A percentile compares a stretch with the other conserved stretches of the same genome.
These are phyloP conservation scores for Trichoderma asperelloides DNA, from an alignment of 495 filamentous ascomycete species.

Conservation along the genomic window DNA sequence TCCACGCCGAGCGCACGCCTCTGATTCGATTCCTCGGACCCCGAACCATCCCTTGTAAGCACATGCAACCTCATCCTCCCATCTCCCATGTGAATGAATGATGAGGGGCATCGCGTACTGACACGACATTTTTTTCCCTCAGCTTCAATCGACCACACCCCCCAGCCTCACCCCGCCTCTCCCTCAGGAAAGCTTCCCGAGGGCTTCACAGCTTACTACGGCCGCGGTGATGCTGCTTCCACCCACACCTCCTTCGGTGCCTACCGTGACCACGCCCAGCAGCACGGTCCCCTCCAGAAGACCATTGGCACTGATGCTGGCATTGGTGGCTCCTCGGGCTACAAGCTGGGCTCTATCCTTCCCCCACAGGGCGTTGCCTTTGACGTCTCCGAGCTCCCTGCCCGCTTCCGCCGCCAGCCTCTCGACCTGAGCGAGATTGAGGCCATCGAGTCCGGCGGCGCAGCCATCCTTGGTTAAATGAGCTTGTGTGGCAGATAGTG, in stretches of 20 bases:
- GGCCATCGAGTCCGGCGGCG: slow-evolving; percentile 86
- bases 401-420: slow-evolving; percentile 65
- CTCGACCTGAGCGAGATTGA: slow-evolving; percentile 82
- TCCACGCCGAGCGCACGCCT: slow-evolving; percentile 57
- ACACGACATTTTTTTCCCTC: slow-evolving; percentile 11
- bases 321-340: slow-evolving; percentile 58
- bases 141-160: slow-evolving; percentile 77
- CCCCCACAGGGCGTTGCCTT: slow-evolving; percentile 70
- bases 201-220: slow-evolving; percentile 47
- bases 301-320: slow-evolving; percentile 39
- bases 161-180: slow-evolving; percentile 54
- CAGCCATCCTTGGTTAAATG: slow-evolving; percentile 28
- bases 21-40: slow-evolving; percentile 91
- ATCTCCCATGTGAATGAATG: slow-evolving; percentile 8
- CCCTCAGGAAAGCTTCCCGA: slow-evolving; percentile 43
- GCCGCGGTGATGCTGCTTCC: slow-evolving; percentile 37
- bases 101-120: slow-evolving; percentile 6
- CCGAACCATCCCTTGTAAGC: slow-evolving; percentile 70
- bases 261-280: slow-evolving; percentile 87
- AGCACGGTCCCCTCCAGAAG: slow-evolving; percentile 78
- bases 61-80: neutral
- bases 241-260: slow-evolving; percentile 74
- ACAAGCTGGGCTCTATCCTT: slow-evolving; percentile 59
- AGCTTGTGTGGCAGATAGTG: neutral
- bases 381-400: slow-evolving; percentile 80